Percentiles rank a stretch among this genome's conserved stretches.
These are phyloP conservation scores for Picea abies DNA, from an alignment of 83 land plant species.

Conservation along the genomic window DNA sequence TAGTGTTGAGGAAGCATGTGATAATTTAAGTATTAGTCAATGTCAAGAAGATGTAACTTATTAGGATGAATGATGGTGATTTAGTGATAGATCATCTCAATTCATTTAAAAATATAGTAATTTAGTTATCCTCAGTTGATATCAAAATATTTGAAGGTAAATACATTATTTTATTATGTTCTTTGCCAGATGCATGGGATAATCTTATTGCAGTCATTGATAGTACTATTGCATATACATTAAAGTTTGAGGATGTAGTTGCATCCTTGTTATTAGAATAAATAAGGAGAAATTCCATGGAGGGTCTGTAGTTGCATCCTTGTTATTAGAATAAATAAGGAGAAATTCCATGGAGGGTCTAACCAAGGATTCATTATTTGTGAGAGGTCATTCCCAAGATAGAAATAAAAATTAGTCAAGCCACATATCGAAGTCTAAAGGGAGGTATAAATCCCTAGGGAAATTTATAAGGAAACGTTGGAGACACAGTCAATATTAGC, in stretches of 20 bases:
- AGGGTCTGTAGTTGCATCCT: too few species aligned
- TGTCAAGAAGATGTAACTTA: not conserved
- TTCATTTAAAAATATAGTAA: not conserved
- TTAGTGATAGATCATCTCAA: not conserved
- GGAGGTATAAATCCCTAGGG: too few species aligned
- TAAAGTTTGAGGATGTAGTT: too few species aligned
- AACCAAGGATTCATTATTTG: not conserved
- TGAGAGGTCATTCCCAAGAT: not conserved
- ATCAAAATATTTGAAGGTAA: not conserved
- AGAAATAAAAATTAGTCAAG: too few species aligned
- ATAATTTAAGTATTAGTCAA: not conserved
- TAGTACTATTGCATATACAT: not conserved
- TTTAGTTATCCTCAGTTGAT: not conserved
- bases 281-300: not conserved
- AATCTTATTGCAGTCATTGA: not conserved
- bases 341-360: too few species aligned
- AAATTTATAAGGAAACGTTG: too few species aligned
- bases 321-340: too few species aligned
- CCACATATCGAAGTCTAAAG: too few species aligned
- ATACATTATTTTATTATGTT: not conserved
- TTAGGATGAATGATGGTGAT: too few species aligned
- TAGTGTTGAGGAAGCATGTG: too few species aligned
- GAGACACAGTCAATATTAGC: not conserved
- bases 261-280: not conserved
- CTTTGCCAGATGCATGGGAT: too few species aligned